Base-by-base conservation (phyloP, 768 basidiomycete genomes). In the Boletellus ananiceps region DNA sequence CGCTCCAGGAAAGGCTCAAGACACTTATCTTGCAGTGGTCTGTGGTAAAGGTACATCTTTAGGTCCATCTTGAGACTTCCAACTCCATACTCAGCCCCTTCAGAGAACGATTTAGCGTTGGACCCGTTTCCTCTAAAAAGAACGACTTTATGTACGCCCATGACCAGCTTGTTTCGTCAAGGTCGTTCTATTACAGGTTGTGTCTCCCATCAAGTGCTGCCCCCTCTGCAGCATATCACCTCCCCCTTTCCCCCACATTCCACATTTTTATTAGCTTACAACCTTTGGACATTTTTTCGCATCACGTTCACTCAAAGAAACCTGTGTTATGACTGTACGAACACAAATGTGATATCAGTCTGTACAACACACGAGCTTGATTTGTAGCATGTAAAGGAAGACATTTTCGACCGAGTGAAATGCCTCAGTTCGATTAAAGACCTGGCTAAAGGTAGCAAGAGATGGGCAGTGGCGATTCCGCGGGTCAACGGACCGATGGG, bases 1-100 rank as follows among this genome's bases (percentile, higher is more conserved):
- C 78, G 3, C 75, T 91, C 25, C 69, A 74, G 44, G 82, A 86
- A 18, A 79, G 88, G 23, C 77, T 89, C 42, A 82, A 81, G 65
- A 76, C 76, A 42, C 74, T 89, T 43, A 70, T 86, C 33, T 67
- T 82, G 27, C 85, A 88, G 61, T 91, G 88, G 88, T 84, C 88
- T 5, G 72, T 81, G 23, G 84, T 90, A 46, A 90, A 88, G 73
- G 88, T 86, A 56, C 33, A 9, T 15, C 40, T 25, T 57, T 5
- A 18, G n/a, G 40, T n/a, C 8, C 13, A 6, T 23, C 43, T 19
- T n/a, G 15, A 41, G 18, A 5, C 4, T 25, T 25, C 23, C 23
- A 31, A 33, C 33, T 46, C 14, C 37, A 11, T 16, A 16, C 55
- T 64, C 13, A 66, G 18, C 15, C 13, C 13, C 19, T 56, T 16